Conservation (phyloP, 805 yeast genomes). For the Wickerhamiella lipophila region DNA sequence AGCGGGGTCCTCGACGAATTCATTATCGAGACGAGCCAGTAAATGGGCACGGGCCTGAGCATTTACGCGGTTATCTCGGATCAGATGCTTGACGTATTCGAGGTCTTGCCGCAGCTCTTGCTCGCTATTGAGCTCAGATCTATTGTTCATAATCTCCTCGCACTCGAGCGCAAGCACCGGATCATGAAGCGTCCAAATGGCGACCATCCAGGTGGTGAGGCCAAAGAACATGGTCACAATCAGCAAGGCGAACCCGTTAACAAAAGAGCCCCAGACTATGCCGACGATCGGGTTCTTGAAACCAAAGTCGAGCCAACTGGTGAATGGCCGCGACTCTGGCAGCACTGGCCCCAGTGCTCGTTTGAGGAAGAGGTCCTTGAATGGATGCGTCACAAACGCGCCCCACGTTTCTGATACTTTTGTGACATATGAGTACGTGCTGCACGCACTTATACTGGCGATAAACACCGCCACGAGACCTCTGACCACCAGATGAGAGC, state of each 20-base stretch:
- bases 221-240: neutral
- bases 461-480: slow-evolving; percentile 18
- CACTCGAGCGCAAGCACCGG: neutral
- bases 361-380: neutral
- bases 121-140: neutral
- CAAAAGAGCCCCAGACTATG: neutral
- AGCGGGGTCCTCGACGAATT: neutral
- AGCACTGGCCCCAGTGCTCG: neutral
- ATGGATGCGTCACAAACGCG: neutral
- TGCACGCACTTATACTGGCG: slow-evolving; percentile 13
- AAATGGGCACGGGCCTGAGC: slow-evolving; percentile 1
- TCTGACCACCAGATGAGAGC: slow-evolving; percentile 15
- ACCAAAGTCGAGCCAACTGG: neutral
- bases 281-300: neutral
- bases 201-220: slow-evolving; percentile 3
- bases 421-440: slow-evolving; percentile 11
- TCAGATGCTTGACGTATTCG: neutral
- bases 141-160: neutral
- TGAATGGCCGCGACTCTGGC: neutral
- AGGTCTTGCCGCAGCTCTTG: neutral
- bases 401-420: slow-evolving; percentile 12
- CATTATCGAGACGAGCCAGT: neutral
- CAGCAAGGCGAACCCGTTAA: slow-evolving; percentile 3
- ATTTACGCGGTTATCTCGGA: neutral
- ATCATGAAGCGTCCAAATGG: slow-evolving; percentile 8